Percentiles rank a stretch among this genome's conserved stretches.
These are phyloP conservation scores for Domatiomyces globalis DNA, from an alignment of 2,329 filamentous ascomycete species.

Conservation along the genomic window DNA sequence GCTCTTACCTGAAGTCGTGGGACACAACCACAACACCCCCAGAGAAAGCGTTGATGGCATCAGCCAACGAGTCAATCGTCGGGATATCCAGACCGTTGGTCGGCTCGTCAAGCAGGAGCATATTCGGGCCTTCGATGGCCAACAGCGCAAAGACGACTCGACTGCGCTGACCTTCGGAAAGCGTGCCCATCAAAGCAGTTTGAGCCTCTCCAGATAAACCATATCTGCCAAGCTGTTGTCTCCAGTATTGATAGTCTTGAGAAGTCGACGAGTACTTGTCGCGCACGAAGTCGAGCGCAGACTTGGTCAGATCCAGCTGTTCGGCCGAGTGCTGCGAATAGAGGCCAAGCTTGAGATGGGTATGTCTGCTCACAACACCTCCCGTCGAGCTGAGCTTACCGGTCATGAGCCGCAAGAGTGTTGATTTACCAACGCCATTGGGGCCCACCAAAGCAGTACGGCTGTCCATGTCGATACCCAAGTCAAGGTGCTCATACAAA, in stretches of 20 bases:
- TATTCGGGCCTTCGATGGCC: conserved; percentile 92
- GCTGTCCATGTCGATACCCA: conserved; percentile 99
- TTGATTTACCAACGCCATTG: conserved; percentile 98
- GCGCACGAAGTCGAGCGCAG: conserved; percentile 88
- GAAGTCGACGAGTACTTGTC: conserved; percentile 82
- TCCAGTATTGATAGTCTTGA: conserved; percentile 99
- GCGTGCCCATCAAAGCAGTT: conserved; percentile 92
- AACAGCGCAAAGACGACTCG: conserved; percentile 95
- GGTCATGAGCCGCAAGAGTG: conserved; percentile 88
- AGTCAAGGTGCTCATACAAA: conserved; percentile 89
- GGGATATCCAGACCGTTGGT: conserved; percentile 99
- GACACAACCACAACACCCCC: conserved; percentile 96
- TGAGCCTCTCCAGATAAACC: conserved; percentile 86
- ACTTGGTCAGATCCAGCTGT: conserved; percentile 97
- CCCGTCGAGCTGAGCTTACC: conserved; percentile 76
- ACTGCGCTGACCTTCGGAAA: conserved; percentile 95
- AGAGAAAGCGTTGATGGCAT: conserved; percentile 91
- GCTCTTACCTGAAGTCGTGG: conserved; percentile 87
- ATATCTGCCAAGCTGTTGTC: conserved; percentile 90
- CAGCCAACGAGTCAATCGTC: conserved; percentile 91
- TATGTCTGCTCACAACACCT: conserved; percentile 78
- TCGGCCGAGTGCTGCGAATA: conserved; percentile 98
- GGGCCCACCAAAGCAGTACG: conserved; percentile 92
- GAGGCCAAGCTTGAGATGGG: conserved; percentile 93
- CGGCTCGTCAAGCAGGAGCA: conserved; percentile 94